phyloP scores from a whole-genome alignment of 2,329 filamentous ascomycete genomes.

The Paramyrothecium sp. region DNA sequence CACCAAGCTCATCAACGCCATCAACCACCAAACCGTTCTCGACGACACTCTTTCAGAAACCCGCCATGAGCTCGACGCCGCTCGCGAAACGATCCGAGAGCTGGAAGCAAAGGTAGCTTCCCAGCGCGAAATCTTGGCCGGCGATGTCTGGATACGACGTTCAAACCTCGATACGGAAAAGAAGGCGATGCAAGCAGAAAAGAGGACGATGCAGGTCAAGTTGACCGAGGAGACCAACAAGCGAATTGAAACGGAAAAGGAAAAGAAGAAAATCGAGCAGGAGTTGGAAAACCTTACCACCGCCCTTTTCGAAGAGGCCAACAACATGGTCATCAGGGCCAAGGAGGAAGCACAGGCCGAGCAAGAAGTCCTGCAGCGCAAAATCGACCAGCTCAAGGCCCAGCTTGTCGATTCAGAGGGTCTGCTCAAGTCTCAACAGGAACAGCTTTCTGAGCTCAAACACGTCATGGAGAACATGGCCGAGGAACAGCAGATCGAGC shows the following conservation, averaged over 20 bases:
- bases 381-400: conserved; percentile 82
- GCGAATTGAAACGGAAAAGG: conserved; percentile 66
- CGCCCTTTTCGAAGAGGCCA: conserved; percentile 96
- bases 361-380: conserved; percentile 75
- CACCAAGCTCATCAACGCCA: conserved; percentile 94
- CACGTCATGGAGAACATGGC: conserved; percentile 86
- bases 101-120: conserved; percentile 66
- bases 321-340: conserved; percentile 90
- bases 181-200: conserved; percentile 61
- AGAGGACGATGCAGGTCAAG: conserved; percentile 54
- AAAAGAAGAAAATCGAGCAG: conserved; percentile 86
- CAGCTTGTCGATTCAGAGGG: conserved; percentile 86
- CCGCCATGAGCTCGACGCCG: conserved; percentile 76
- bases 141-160: conserved; percentile 74
- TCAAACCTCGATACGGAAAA: conserved; percentile 74
- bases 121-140: conserved; percentile 69
- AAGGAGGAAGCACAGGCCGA: conserved; percentile 87
- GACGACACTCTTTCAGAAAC: conserved; percentile 85
- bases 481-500: conserved; percentile 65
- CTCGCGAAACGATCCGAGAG: conserved; percentile 63
- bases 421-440: conserved; percentile 84
- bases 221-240: conserved; percentile 65
- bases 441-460: conserved; percentile 90
- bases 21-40: conserved; percentile 90
- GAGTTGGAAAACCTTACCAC: conserved; percentile 89